Conservation (phyloP, 2,329 filamentous ascomycete species). For the Claviceps arundinis region DNA sequence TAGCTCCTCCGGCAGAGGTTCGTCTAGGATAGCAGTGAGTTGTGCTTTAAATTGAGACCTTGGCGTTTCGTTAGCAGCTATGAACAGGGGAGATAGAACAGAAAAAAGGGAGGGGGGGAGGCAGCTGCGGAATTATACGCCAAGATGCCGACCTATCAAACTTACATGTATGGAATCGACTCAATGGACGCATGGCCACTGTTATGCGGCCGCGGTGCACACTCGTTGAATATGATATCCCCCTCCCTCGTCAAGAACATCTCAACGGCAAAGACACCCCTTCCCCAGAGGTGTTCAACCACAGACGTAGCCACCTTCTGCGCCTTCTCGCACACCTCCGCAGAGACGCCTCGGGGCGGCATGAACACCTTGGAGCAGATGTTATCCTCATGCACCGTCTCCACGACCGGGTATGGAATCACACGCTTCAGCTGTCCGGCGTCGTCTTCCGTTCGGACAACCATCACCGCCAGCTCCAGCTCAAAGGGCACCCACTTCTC, state of each 20-base stretch:
- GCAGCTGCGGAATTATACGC: not conserved
- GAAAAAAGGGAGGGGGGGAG: not conserved
- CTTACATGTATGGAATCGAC: slow-evolving; percentile 56
- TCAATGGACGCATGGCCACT: slow-evolving; percentile 95
- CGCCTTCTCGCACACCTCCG: slow-evolving; percentile 48
- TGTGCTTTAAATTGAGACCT: slow-evolving; percentile 83
- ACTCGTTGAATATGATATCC: slow-evolving; percentile 14
- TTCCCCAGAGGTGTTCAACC: slow-evolving; percentile 66
- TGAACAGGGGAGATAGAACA: not conserved
- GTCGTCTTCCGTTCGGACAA: slow-evolving; percentile 71
- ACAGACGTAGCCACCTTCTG: slow-evolving; percentile 68
- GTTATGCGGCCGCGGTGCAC: slow-evolving; percentile 67
- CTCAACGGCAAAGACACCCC: slow-evolving; percentile 92
- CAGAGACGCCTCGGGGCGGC: slow-evolving; percentile 60
- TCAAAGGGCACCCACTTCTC: slow-evolving; percentile 81
- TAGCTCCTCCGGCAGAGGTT: slow-evolving; percentile 42
- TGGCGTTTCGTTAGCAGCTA: not conserved
- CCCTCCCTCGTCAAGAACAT: slow-evolving; percentile 76
- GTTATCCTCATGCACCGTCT: slow-evolving; percentile 89
- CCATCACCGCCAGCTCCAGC: slow-evolving; percentile 86
- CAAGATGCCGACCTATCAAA: not conserved
- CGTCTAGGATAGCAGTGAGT: slow-evolving; percentile 65
- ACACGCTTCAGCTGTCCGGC: slow-evolving; percentile 33
- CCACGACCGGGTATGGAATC: slow-evolving; percentile 75
- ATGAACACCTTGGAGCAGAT: slow-evolving; percentile 89